phyloP scores from a whole-genome alignment of 2,329 filamentous ascomycete species.

The Apiospora rasikravindrae region DNA sequence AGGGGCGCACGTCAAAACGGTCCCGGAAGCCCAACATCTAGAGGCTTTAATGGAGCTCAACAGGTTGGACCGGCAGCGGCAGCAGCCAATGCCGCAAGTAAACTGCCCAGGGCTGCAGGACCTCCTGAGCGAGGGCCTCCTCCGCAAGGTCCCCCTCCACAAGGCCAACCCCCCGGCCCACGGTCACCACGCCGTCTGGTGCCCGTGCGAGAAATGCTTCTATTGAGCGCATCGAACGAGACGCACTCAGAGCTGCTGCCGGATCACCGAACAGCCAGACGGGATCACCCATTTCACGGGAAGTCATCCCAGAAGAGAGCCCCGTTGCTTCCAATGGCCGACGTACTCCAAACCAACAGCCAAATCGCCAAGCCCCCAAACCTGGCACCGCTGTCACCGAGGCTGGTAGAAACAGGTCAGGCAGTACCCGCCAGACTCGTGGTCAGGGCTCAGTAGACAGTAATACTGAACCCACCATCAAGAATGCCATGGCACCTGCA shows the following conservation, averaged over 20 bases:
- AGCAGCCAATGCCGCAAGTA: constrained; percentile 40
- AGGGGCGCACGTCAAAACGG: constrained; percentile 41
- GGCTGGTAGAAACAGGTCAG: constrained; percentile 49
- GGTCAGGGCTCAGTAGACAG: constrained; percentile 73
- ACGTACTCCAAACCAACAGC: constrained; percentile 65
- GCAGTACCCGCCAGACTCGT: constrained; percentile 54
- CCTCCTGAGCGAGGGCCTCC: constrained; percentile 43
- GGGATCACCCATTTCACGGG: constrained; percentile 52
- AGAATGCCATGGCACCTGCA: constrained; percentile 49
- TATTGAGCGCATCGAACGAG: constrained; percentile 48
- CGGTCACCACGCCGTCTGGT: constrained; percentile 42
- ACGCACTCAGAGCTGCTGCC: constrained; percentile 42
- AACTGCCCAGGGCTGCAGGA: constrained; percentile 47
- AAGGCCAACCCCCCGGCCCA: constrained; percentile 60
- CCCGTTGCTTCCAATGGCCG: constrained; percentile 61
- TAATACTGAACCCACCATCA: constrained; percentile 61
- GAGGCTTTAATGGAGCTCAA: constrained; percentile 25
- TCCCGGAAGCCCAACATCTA: constrained; percentile 42
- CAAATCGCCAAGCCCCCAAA: constrained; percentile 42
- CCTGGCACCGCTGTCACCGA: constrained; percentile 42
- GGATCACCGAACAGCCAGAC: constrained; percentile 40
- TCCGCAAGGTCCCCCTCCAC: constrained; percentile 59
- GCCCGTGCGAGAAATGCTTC: constrained; percentile 56
- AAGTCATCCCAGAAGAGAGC: constrained; percentile 53
- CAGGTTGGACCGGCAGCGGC: constrained; percentile 21